A percentile compares a stretch with the other conserved stretches of the same genome.
These are phyloP conservation scores for Sicyos baderoa DNA, from an alignment of 306 rosid species.

Conservation along the genomic window DNA sequence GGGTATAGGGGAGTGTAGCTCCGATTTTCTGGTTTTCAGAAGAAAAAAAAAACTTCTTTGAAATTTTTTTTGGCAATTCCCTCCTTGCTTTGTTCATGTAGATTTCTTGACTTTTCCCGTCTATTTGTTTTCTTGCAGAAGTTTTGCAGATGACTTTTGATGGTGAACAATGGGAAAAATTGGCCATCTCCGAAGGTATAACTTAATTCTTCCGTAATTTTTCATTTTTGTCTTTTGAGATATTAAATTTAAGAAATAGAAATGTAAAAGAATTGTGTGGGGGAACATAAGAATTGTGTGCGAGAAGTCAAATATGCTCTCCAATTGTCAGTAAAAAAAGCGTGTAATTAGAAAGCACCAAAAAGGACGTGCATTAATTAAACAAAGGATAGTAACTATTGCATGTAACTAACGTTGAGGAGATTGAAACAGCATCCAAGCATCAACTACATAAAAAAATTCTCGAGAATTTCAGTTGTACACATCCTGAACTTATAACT, in stretches of 20 bases:
- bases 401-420: not conserved
- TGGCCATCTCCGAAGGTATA: conserved; percentile 56
- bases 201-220: conserved; percentile 2
- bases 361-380: not conserved
- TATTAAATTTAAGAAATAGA: not conserved
- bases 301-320: not conserved
- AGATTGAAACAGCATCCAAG: not conserved
- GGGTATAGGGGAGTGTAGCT: no score
- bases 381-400: not conserved
- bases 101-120: conserved; percentile 20
- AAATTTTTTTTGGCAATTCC: not conserved
- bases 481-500: not conserved
- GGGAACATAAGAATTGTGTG: not conserved
- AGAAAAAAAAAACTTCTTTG: no score
- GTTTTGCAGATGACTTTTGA: conserved; percentile 72
- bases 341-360: not conserved
- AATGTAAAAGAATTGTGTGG: not conserved
- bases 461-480: not conserved
- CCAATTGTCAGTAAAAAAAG: not conserved
- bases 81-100: not conserved
- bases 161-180: conserved; percentile 36
- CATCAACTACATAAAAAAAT: not conserved
- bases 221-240: not conserved
- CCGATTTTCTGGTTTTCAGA: no score
- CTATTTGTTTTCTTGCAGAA: conserved; percentile 50